phyloP scores from a whole-genome alignment of 805 yeast genomes.

The Yamadazyma nakazawae region DNA sequence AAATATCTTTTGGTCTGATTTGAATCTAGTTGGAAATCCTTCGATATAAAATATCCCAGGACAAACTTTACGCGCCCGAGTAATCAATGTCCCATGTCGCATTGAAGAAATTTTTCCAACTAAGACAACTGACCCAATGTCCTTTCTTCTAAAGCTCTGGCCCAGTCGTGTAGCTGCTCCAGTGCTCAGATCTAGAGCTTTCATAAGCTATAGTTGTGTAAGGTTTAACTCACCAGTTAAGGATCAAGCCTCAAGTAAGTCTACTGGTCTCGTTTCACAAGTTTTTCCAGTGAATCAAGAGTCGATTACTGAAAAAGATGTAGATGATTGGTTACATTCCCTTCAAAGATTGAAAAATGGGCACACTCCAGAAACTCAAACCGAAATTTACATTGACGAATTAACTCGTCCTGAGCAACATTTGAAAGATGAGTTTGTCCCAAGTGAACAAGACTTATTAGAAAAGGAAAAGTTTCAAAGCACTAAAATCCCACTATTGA shows the following conservation, averaged over 20 bases:
- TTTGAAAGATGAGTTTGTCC: slow-evolving; percentile 44
- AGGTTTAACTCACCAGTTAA: slow-evolving; percentile 4
- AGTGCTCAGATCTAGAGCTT: neutral
- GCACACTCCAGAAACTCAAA: slow-evolving; percentile 27
- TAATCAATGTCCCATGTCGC: slow-evolving; percentile 2
- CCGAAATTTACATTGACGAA: slow-evolving; percentile 39
- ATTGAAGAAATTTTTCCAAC: slow-evolving; percentile 4
- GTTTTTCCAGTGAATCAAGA: slow-evolving; percentile 37
- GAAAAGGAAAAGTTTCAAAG: slow-evolving; percentile 50
- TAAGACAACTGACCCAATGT: neutral
- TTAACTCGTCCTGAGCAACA: slow-evolving; percentile 36
- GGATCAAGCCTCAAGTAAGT: slow-evolving; percentile 13
- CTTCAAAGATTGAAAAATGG: slow-evolving; percentile 37
- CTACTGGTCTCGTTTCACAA: slow-evolving; percentile 23
- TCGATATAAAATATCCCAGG: too few species aligned
- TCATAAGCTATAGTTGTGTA: neutral
- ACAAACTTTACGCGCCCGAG: slow-evolving; percentile 1
- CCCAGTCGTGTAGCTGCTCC: slow-evolving; percentile 4
- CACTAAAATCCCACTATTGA: slow-evolving; percentile 55
- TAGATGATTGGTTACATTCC: slow-evolving; percentile 47
- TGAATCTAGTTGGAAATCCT: too few species aligned
- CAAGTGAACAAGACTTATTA: slow-evolving; percentile 61
- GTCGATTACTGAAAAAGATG: slow-evolving; percentile 35
- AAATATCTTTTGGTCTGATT: too few species aligned
- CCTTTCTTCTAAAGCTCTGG: slow-evolving; percentile 14